Conservation (phyloP, 352 stramenopile genomes). For the Blastocystis sp. region DNA sequence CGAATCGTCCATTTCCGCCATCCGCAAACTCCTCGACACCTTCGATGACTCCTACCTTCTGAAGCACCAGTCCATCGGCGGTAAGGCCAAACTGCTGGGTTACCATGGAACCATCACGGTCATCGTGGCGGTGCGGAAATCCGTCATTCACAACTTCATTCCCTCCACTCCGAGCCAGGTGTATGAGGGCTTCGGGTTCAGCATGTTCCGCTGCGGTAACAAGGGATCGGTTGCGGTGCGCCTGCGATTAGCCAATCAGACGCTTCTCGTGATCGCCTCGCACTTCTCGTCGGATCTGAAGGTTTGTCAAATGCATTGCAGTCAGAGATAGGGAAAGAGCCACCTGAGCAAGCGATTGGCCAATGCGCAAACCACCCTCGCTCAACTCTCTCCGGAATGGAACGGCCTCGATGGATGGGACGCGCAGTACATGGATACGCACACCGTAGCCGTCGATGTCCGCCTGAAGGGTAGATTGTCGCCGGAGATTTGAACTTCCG, state of each 20-base stretch:
- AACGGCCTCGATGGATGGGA: slow-evolving; percentile 4
- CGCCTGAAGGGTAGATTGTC: slow-evolving; percentile 1
- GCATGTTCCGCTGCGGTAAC: slow-evolving; percentile 12
- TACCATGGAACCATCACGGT: slow-evolving; percentile 30
- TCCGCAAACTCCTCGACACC: not conserved
- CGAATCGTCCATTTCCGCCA: not conserved
- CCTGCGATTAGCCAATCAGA: slow-evolving; percentile 14
- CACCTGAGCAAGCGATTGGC: slow-evolving; percentile 1
- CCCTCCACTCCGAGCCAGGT: not conserved
- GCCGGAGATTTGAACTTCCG: slow-evolving; percentile 51
- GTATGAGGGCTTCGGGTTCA: slow-evolving; percentile 3
- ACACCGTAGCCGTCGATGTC: not conserved
- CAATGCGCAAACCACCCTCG: not conserved
- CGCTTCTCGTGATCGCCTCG: not conserved
- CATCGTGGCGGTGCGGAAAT: not conserved
- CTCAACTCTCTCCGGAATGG: not conserved
- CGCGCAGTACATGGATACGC: not conserved
- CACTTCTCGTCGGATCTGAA: slow-evolving; percentile 52
- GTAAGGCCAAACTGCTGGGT: not conserved
- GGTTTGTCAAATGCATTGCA: not conserved
- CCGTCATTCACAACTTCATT: not conserved
- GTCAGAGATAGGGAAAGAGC: slow-evolving; percentile 29
- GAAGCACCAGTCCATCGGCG: slow-evolving; percentile 1
- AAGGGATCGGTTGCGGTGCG: slow-evolving; percentile 11
- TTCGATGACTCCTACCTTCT: slow-evolving; percentile 7